Percentiles rank a stretch among this genome's conserved stretches.
Conservation (phyloP, 2,329 filamentous ascomycete species). For the Blastomyces silverae region DNA sequence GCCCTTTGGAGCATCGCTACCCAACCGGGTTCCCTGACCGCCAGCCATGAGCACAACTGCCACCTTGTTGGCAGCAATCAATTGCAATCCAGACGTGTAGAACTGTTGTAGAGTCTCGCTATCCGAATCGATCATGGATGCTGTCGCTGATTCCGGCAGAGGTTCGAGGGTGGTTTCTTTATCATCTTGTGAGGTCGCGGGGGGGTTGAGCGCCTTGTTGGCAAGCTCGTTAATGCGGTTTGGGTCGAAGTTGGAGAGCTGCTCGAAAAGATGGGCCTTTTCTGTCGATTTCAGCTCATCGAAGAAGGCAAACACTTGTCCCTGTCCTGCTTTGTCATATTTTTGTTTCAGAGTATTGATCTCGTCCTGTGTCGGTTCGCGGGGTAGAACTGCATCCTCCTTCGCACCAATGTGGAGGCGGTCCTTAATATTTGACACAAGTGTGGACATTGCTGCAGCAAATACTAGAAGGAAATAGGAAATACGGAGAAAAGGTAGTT, state of each 20-base stretch:
- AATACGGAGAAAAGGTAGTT: conserved; percentile 23
- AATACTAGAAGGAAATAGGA: conserved; percentile 25
- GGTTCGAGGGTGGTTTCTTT: conserved; percentile 62
- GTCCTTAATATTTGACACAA: conserved; percentile 44
- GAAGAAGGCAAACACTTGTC: conserved; percentile 81
- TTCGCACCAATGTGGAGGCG: conserved; percentile 39
- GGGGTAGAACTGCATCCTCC: conserved; percentile 32
- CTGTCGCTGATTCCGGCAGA: conserved; percentile 75
- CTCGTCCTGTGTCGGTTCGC: conserved; percentile 56
- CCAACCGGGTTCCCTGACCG: conserved; percentile 88
- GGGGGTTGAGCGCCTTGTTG: conserved; percentile 69
- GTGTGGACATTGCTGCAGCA: conserved; percentile 39
- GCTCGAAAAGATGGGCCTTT: conserved; percentile 70
- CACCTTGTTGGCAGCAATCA: conserved; percentile 63
- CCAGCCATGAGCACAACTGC: conserved; percentile 94
- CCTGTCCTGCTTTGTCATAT: conserved; percentile 68
- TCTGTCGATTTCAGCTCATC: conserved; percentile 67
- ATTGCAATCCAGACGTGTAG: conserved; percentile 64
- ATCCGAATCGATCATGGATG: conserved; percentile 85
- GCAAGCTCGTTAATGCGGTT: conserved; percentile 81
- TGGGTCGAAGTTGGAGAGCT: conserved; percentile 76
- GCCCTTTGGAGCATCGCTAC: conserved; percentile 92
- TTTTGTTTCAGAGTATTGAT: conserved; percentile 62
- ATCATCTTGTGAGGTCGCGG: conserved; percentile 32
- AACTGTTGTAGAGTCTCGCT: conserved; percentile 70